phyloP scores from a whole-genome alignment of 164 flowering plant genomes.

The Vitis vinifera region ASM3070453v1 NC_081810.1:7029001-7029500 shows the following conservation, averaged over 20 bases:
- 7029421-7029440: slow-evolving; percentile 37
- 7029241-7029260: slow-evolving; percentile 23
- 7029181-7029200: no score
- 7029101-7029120: no score
- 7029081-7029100: no score
- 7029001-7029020: no score
- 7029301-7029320: slow-evolving; percentile 12
- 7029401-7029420: slow-evolving; percentile 13
- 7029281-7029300: slow-evolving; percentile 42
- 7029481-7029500: slow-evolving; percentile 37
- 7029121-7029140: no score
- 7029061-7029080: no score
- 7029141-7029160: no score
- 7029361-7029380: neutral
- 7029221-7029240: slow-evolving; percentile 7
- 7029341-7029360: neutral
- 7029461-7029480: slow-evolving; percentile 73
- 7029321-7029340: slow-evolving; percentile 7
- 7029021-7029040: no score
- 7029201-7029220: slow-evolving; percentile 15
- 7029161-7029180: no score
- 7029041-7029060: no score
- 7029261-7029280: slow-evolving; percentile 19
- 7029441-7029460: slow-evolving; percentile 18
- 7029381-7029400: neutral